phyloP scores from a whole-genome alignment of 2,329 filamentous ascomycete species.

The Cordyceps pruinosa region DNA sequence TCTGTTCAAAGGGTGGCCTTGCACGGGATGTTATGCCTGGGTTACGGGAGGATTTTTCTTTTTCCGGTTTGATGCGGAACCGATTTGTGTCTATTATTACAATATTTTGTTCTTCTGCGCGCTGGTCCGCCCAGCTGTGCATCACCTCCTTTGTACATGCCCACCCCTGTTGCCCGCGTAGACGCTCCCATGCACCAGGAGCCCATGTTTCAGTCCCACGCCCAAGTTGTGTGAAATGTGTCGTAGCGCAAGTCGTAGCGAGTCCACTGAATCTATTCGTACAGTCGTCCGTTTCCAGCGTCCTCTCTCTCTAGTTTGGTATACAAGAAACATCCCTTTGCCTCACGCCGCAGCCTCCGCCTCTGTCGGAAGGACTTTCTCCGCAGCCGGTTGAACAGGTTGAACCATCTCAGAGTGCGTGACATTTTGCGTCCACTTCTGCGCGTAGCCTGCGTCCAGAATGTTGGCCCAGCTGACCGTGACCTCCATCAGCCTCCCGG shows the following conservation, averaged over 20 bases:
- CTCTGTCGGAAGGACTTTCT: conserved; percentile 9
- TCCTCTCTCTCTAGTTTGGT: neutral
- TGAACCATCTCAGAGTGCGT: conserved; percentile 35
- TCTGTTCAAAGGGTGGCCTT: neutral
- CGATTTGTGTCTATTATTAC: conserved; percentile 5
- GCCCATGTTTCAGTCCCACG: neutral
- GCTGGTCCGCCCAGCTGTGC: conserved; percentile 7
- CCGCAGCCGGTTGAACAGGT: conserved; percentile 2
- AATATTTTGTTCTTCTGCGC: conserved; percentile 6
- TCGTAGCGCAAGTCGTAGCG: neutral
- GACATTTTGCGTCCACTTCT: conserved; percentile 47
- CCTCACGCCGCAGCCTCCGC: neutral
- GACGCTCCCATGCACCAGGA: neutral
- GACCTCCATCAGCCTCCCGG: conserved; percentile 29
- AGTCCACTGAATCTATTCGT: neutral
- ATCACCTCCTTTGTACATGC: conserved; percentile 5
- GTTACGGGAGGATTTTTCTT: neutral
- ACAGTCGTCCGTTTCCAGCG: neutral
- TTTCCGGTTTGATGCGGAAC: neutral
- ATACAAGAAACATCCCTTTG: neutral
- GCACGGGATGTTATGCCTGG: neutral
- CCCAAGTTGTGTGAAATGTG: neutral
- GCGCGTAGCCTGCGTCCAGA: conserved; percentile 39
- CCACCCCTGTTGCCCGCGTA: neutral
- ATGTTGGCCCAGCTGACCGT: conserved; percentile 47